These are phyloP conservation scores for Clarireedia monteithiana DNA, from an alignment of 2,329 filamentous ascomycete genomes.

Conservation along the genomic window DNA sequence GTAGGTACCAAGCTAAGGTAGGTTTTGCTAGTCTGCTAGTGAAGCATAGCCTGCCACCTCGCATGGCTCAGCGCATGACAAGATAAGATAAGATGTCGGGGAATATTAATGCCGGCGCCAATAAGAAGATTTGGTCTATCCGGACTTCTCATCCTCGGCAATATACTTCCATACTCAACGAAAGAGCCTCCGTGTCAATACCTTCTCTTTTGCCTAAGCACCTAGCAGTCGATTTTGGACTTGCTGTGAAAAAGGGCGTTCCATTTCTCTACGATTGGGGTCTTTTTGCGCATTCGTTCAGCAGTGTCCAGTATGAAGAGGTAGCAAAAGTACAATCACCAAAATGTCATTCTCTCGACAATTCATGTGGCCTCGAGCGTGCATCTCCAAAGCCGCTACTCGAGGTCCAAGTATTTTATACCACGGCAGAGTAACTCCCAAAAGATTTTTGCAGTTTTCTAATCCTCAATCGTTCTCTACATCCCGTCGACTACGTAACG, in stretches of 20 bases:
- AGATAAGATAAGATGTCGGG: constrained; percentile 7
- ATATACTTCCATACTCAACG: neutral
- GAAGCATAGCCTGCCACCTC: too few species aligned
- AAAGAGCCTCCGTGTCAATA: too few species aligned
- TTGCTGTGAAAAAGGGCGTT: too few species aligned
- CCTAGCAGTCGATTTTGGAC: too few species aligned
- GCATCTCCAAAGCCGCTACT: neutral
- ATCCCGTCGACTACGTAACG: neutral
- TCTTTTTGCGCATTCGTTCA: too few species aligned
- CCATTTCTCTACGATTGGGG: too few species aligned
- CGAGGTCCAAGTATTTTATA: neutral
- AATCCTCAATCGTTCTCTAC: neutral
- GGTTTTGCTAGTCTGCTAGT: neutral
- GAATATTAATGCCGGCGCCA: neutral
- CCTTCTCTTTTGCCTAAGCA: too few species aligned
- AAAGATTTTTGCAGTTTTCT: too few species aligned
- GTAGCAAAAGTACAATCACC: neutral
- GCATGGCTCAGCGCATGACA: neutral
- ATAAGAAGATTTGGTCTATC: neutral
- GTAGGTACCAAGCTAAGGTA: neutral
- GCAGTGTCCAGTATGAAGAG: constrained; percentile 1
- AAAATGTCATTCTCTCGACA: constrained; percentile 4
- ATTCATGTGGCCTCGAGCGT: neutral
- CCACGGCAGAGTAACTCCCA: neutral
- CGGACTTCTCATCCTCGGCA: neutral